These are phyloP conservation scores for Dryas octopetala DNA, from an alignment of 306 rosid genomes.

Conservation along the genomic window DNA sequence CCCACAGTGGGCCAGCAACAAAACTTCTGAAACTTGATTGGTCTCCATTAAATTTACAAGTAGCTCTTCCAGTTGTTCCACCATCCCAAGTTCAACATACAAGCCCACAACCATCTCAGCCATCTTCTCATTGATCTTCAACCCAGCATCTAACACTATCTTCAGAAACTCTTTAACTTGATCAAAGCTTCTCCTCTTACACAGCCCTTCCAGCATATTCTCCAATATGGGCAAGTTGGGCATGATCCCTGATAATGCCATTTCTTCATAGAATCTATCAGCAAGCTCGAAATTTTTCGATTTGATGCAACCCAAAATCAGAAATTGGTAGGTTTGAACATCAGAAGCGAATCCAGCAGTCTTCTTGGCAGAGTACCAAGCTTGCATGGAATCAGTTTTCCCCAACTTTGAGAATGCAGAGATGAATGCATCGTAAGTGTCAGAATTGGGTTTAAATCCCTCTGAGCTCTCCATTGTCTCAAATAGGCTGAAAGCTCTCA, in stretches of 20 bases:
- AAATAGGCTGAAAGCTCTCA: conserved; percentile 55
- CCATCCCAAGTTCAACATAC: conserved; percentile 35
- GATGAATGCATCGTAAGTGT: conserved; percentile 48
- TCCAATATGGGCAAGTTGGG: conserved; percentile 52
- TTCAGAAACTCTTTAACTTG: conserved; percentile 42
- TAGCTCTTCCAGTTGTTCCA: conserved; percentile 46
- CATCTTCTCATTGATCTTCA: conserved; percentile 45
- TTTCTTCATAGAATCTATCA: conserved; percentile 46
- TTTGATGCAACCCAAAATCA: conserved; percentile 51
- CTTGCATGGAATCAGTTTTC: conserved; percentile 51
- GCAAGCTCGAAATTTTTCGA: conserved; percentile 40
- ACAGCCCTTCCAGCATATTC: conserved; percentile 51
- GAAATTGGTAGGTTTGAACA: conserved; percentile 49
- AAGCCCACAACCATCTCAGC: conserved; percentile 41
- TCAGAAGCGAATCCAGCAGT: conserved; percentile 45
- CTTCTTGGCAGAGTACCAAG: conserved; percentile 56
- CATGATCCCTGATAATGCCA: conserved; percentile 35
- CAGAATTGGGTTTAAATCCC: conserved; percentile 47
- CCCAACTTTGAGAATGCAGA: conserved; percentile 47
- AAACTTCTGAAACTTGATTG: conserved; percentile 17
- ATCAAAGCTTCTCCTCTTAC: conserved; percentile 39
- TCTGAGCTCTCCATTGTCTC: conserved; percentile 67
- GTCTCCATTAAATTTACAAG: conserved; percentile 33
- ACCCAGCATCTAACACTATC: conserved; percentile 30
- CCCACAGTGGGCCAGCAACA: conserved; percentile 45